Base-by-base conservation (phyloP, 768 basidiomycete species). In the Chalciporus sphaerocephalus region DNA sequence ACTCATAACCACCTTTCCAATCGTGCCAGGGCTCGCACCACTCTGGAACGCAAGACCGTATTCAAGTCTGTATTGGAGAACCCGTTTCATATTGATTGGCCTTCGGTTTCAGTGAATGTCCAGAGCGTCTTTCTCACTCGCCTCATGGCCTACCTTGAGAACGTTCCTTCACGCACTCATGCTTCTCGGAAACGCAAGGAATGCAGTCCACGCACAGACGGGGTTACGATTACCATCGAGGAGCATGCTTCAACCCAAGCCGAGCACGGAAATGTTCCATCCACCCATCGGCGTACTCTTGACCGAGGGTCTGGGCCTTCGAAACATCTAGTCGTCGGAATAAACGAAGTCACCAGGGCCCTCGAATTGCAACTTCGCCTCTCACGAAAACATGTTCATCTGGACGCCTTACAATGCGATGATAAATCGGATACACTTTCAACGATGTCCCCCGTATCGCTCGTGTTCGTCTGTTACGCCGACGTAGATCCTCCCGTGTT, bases 321-420 rank as follows among this genome's bases (percentile, higher is more conserved):
- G 15, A 15, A 66, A 9, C 77, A 83, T 58, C 47, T 85, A 25
- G 61, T 71, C 9, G 58, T 83, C 38, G 91, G 91, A n/a, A 83
- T 92, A 49, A 93, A 92, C 56, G 71, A 80, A 55, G 85, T 92
- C 12, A 90, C 90, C 1, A 83, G 78, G 60, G 70, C 72, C 22
- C 71, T 94, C 11, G 91, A 94, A 62, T 52, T 38, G 2, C 80
- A 86, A 54, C 67, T 78, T 60, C 48, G 55, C 48, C 44, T 62
- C 53, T 41, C 51, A 53, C 60, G 62, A 54, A 47, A 51, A 27
- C 57, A 16, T 10, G 10, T 52, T 17, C 27, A 33, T 20, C 30
- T 32, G n/a, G 16, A 15, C 34, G 12, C 50, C 16, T 22, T 18
- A 13, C 38, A 38, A 6, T 30, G 28, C 5, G 18, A 12, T 23